phyloP scores from a whole-genome alignment of 129 eudicot genomes.

The Dittrichia graveolens region DNA sequence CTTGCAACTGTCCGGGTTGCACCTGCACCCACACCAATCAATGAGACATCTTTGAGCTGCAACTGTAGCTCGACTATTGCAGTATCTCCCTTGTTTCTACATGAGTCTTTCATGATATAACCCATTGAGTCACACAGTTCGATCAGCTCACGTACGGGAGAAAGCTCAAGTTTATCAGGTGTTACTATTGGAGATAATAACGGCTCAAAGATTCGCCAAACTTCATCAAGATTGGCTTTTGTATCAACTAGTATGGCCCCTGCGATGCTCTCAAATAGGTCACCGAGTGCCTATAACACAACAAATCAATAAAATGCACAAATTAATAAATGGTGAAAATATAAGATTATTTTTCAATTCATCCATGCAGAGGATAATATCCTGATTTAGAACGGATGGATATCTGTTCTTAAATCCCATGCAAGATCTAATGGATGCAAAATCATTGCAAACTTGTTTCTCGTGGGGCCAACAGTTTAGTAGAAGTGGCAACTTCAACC shows the following conservation, averaged over 20 bases:
- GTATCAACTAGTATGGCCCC: slow-evolving; percentile 88
- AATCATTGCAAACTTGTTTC: too few relatives aligned
- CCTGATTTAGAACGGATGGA: too few relatives aligned
- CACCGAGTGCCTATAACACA: slow-evolving; percentile 74
- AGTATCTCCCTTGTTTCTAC: slow-evolving; percentile 35
- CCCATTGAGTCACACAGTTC: slow-evolving; percentile 89
- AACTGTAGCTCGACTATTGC: slow-evolving; percentile 57
- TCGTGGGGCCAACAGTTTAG: too few relatives aligned
- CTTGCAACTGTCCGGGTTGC: slow-evolving; percentile 63
- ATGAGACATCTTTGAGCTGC: slow-evolving; percentile 64
- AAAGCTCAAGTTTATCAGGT: slow-evolving; percentile 86
- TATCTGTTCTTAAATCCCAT: too few relatives aligned
- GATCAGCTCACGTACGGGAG: slow-evolving; percentile 76
- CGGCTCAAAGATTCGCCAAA: slow-evolving; percentile 78
- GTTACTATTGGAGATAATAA: slow-evolving; percentile 88
- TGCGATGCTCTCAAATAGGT: slow-evolving; percentile 84
- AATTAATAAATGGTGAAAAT: background rate
- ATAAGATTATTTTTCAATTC: too few relatives aligned
- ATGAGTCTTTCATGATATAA: slow-evolving; percentile 61
- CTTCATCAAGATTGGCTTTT: slow-evolving; percentile 67
- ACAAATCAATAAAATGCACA: slow-evolving; percentile 5
- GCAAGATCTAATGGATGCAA: too few relatives aligned
- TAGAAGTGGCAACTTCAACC: too few relatives aligned
- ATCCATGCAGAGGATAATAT: too few relatives aligned
- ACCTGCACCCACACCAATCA: slow-evolving; percentile 63